Evolutionary conservation across 441 rosid species (phyloP).

Genomic region (Breynia disticha): DNA sequence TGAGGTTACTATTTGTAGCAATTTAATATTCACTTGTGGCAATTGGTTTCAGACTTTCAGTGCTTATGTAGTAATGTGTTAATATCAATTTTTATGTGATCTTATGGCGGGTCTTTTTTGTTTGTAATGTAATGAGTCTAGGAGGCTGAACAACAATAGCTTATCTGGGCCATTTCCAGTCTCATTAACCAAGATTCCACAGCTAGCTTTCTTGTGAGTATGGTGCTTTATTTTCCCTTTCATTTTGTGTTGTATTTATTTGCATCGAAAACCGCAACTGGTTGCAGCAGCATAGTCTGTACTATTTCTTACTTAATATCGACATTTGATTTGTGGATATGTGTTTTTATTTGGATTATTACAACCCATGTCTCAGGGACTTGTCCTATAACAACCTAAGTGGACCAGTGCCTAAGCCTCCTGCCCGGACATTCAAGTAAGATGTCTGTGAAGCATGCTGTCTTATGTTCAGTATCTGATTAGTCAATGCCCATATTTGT

Average conservation of each 20-base stretch:
- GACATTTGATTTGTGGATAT: background rate
- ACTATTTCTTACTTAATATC: background rate
- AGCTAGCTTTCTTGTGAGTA: slow-evolving; percentile 81
- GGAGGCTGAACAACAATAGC: slow-evolving; percentile 95
- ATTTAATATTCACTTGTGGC: slow-evolving; percentile 2
- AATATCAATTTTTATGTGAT: slow-evolving; percentile 10
- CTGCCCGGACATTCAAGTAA: slow-evolving; percentile 75
- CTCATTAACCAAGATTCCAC: slow-evolving; percentile 58
- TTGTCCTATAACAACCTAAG: slow-evolving; percentile 82
- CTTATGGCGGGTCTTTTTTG: slow-evolving; percentile 12
- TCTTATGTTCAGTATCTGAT: slow-evolving; percentile 8
- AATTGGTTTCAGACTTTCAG: background rate
- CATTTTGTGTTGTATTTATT: background rate
- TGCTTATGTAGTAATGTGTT: background rate
- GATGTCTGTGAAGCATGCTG: slow-evolving; percentile 8
- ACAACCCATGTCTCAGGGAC: slow-evolving; percentile 33
- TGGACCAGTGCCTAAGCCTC: slow-evolving; percentile 63
- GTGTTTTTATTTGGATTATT: background rate
- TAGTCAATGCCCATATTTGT: slow-evolving; percentile 1
- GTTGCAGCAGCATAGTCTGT: background rate
- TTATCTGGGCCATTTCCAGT: slow-evolving; percentile 75
- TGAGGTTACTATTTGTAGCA: background rate
- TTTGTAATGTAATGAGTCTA: slow-evolving; percentile 40
- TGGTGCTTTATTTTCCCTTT: slow-evolving; percentile 16
- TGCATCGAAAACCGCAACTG: background rate